Conservation (phyloP, 768 basidiomycete species). For the Termitomyces heimii region DNA sequence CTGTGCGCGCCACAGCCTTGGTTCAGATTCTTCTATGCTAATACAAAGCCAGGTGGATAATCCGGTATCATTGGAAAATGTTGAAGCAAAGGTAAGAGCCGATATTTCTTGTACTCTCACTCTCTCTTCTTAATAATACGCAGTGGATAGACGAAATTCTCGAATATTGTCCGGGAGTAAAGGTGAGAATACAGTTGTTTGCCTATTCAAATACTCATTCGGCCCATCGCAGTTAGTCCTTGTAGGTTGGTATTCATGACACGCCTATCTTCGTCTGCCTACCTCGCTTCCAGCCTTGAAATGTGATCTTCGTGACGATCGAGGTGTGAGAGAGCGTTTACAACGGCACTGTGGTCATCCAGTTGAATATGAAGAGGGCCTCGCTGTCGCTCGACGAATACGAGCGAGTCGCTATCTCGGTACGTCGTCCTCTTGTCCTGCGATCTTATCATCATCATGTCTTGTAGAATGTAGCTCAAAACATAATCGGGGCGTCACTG, state of each 20-base stretch:
- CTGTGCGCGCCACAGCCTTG: conserved; percentile 42
- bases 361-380: conserved; percentile 89
- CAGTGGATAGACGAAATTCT: conserved; percentile 94
- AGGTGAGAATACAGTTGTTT: conserved; percentile 41
- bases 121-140: neutral
- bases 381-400: conserved; percentile 85
- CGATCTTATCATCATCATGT: neutral
- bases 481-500: conserved; percentile 90
- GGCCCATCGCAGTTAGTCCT: conserved; percentile 60
- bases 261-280: neutral
- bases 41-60: conserved; percentile 67
- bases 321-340: conserved; percentile 62
- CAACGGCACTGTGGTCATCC: conserved; percentile 63
- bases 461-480: conserved; percentile 90
- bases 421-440: conserved; percentile 27
- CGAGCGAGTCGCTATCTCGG: conserved; percentile 91
- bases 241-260: conserved; percentile 61
- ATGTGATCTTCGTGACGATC: conserved; percentile 92
- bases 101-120: neutral
- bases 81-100: conserved; percentile 75
- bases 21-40: conserved; percentile 9
- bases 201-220: conserved; percentile 4
- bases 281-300: conserved; percentile 65
- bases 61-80: conserved; percentile 91
- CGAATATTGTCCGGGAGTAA: conserved; percentile 93